Percentiles rank a stretch among this genome's conserved stretches.
These are phyloP conservation scores for Gonium pectorale DNA, from an alignment of 139 green algal genomes.

Conservation along the genomic window DNA sequence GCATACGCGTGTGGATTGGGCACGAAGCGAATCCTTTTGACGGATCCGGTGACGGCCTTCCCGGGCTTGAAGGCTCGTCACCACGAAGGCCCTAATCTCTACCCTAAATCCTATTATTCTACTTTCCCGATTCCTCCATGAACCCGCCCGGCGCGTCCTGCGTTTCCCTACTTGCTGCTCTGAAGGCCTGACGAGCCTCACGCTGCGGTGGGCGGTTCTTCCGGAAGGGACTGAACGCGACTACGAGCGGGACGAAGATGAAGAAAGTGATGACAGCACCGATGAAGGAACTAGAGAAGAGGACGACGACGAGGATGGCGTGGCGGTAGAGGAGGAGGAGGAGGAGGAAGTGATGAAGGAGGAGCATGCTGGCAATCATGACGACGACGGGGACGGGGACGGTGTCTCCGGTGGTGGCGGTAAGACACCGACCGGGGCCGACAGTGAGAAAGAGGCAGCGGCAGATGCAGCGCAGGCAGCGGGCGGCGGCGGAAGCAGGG, in stretches of 20 bases:
- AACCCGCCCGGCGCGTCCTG: neutral
- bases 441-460: neutral
- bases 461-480: neutral
- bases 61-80: neutral
- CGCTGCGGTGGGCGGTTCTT: neutral
- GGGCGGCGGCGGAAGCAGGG: neutral
- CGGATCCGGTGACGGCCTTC: too few species aligned
- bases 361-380: too few species aligned
- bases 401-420: neutral
- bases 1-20: too few species aligned
- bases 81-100: neutral
- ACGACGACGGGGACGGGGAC: neutral
- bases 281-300: too few species aligned
- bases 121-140: neutral
- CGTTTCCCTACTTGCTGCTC: neutral
- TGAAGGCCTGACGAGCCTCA: neutral
- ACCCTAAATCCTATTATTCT: neutral
- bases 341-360: conserved; percentile 6
- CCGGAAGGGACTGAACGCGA: too few species aligned
- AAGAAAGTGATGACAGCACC: too few species aligned
- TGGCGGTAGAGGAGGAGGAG: neutral
- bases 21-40: too few species aligned
- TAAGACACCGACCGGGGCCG: neutral
- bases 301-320: conserved; percentile 5
- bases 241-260: too few species aligned